phyloP scores from a whole-genome alignment of 495 filamentous ascomycete species.

The Tuber melanosporum region DNA sequence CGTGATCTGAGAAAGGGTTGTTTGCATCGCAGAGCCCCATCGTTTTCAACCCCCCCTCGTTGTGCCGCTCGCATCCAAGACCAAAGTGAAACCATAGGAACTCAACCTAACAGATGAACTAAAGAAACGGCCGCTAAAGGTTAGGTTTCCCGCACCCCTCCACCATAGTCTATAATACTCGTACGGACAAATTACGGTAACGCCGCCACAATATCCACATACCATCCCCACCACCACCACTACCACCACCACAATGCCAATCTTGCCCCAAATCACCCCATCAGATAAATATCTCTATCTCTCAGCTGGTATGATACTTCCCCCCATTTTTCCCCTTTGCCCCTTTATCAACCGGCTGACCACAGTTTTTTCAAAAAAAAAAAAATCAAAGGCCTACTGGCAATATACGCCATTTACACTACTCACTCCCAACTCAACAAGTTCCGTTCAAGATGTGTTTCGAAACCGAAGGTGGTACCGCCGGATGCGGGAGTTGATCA shows the following conservation, averaged over 20 bases:
- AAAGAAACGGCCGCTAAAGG: not conserved
- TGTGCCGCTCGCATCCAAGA: not conserved
- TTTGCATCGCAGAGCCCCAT: not conserved
- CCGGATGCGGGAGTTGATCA: conserved; percentile 28
- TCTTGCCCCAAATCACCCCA: not conserved
- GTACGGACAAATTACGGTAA: not conserved
- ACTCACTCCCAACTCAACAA: conserved; percentile 23
- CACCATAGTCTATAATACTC: not conserved
- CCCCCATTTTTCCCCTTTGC: not conserved
- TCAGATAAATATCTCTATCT: conserved; percentile 21
- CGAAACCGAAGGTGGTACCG: conserved; percentile 15
- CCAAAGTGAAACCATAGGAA: too few species aligned
- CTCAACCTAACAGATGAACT: not conserved
- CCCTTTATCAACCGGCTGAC: not conserved
- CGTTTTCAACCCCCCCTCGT: not conserved
- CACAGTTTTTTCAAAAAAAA: not conserved
- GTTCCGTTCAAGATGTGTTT: conserved; percentile 29
- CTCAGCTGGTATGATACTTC: conserved; percentile 16
- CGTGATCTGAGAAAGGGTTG: not conserved
- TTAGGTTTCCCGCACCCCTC: not conserved
- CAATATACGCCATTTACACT: conserved; percentile 17
- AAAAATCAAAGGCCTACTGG: conserved; percentile 17
- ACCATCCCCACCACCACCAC: not conserved
- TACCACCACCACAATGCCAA: not conserved
- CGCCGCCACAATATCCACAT: not conserved